Evolutionary conservation across 768 basidiomycete species (phyloP).

Genomic region (Paxillus involutus): DNA sequence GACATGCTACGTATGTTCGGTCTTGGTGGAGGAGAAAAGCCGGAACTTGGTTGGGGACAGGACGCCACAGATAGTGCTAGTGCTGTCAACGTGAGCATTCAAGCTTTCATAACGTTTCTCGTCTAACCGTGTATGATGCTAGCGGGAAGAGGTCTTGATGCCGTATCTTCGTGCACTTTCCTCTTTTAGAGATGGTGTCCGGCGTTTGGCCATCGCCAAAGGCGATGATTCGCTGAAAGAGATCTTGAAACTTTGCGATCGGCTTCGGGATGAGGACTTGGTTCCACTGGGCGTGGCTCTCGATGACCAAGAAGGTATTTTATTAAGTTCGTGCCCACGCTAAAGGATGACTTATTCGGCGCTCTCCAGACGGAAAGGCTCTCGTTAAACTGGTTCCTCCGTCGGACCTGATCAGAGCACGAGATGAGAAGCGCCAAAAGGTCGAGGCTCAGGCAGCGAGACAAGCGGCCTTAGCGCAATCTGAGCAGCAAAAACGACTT

Average conservation of each 20-base stretch:
- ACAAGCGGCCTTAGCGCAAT: conserved; percentile 70
- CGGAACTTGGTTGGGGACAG: conserved; percentile 87
- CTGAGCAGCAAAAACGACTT: conserved; percentile 63
- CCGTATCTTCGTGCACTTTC: conserved; percentile 86
- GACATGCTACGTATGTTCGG: conserved; percentile 79
- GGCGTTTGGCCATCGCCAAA: conserved; percentile 76
- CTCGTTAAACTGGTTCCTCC: conserved; percentile 91
- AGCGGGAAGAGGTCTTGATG: conserved; percentile 86
- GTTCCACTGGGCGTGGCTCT: conserved; percentile 94
- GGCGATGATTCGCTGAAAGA: conserved; percentile 67
- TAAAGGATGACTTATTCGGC: not conserved
- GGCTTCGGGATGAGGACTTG: conserved; percentile 84
- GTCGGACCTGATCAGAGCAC: conserved; percentile 73
- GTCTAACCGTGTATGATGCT: conserved; percentile 5
- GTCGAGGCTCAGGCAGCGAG: conserved; percentile 75
- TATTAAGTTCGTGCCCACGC: conserved; percentile 8
- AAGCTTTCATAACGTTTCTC: not conserved
- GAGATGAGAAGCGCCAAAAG: conserved; percentile 84
- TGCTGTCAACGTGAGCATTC: conserved; percentile 46
- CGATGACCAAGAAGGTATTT: conserved; percentile 89
- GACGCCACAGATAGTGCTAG: conserved; percentile 39
- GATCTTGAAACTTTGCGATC: conserved; percentile 85
- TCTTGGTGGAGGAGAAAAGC: conserved; percentile 65
- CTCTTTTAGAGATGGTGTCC: conserved; percentile 88
- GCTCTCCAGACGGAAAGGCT: conserved; percentile 78